phyloP scores from a whole-genome alignment of 192 early-diverging fungal genomes.

The Entomortierella beljakovae region DNA sequence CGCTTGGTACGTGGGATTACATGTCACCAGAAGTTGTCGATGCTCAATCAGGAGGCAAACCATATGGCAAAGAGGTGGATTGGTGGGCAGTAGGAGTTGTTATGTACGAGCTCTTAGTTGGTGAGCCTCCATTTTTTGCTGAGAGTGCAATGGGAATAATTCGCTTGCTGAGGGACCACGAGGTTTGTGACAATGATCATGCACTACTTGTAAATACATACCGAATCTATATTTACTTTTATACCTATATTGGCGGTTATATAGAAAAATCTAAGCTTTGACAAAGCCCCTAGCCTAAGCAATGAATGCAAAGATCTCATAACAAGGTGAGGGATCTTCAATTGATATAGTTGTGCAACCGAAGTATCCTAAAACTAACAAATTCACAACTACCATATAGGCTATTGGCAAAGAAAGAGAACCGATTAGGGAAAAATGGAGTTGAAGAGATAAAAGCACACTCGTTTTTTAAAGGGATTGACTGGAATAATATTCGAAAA shows the following conservation, averaged over 20 bases:
- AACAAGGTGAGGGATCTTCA: conserved; percentile 8
- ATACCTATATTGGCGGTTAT: no score
- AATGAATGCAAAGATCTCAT: conserved; percentile 69
- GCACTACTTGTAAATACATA: no score
- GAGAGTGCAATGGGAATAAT: conserved; percentile 90
- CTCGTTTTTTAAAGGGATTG: conserved; percentile 73
- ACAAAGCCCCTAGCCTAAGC: conserved; percentile 44
- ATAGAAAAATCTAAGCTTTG: conserved; percentile 79
- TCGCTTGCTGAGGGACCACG: conserved; percentile 84
- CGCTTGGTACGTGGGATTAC: conserved; percentile 87
- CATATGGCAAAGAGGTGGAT: conserved; percentile 84
- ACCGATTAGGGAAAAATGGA: conserved; percentile 74
- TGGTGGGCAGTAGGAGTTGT: conserved; percentile 92
- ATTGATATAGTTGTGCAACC: not conserved
- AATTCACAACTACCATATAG: no score
- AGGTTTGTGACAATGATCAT: conserved; percentile 66
- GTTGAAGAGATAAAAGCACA: conserved; percentile 73
- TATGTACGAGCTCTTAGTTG: conserved; percentile 86
- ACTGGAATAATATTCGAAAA: conserved; percentile 68
- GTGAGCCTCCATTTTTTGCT: conserved; percentile 90
- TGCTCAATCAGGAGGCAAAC: conserved; percentile 78
- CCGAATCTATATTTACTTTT: no score
- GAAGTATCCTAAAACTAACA: no score
- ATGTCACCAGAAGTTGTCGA: conserved; percentile 96
- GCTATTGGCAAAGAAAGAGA: conserved; percentile 78